Evolutionary conservation across 2,329 filamentous ascomycete genomes (phyloP).

Genomic region (Penicillium brevicompactum): DNA sequence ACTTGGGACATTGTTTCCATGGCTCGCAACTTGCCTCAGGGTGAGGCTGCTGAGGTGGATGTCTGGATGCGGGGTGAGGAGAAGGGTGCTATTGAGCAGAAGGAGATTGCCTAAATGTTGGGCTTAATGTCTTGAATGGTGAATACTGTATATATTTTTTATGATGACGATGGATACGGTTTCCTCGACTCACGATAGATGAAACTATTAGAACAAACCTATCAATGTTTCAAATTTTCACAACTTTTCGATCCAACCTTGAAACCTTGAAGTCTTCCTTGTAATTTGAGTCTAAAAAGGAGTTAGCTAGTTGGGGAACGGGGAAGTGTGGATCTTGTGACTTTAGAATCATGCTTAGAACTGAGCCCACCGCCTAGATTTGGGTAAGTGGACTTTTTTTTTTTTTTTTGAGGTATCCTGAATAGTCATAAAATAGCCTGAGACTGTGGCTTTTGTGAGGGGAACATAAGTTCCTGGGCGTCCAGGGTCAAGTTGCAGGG

Average conservation of each 20-base stretch:
- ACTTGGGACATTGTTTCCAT: slow-evolving; percentile 27
- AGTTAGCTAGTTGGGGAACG: too few relatives aligned
- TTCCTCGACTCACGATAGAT: not conserved
- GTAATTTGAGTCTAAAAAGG: too few relatives aligned
- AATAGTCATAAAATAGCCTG: too few relatives aligned
- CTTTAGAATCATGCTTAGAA: too few relatives aligned
- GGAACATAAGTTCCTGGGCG: too few relatives aligned
- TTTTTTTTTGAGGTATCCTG: too few relatives aligned
- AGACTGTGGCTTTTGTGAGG: too few relatives aligned
- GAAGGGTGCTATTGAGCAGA: slow-evolving; percentile 20
- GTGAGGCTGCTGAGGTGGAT: slow-evolving; percentile 24
- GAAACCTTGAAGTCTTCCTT: too few relatives aligned
- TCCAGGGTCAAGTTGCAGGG: too few relatives aligned
- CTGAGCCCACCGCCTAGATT: too few relatives aligned
- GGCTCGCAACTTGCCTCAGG: slow-evolving; percentile 24
- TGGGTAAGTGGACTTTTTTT: too few relatives aligned
- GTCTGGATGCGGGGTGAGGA: slow-evolving; percentile 20
- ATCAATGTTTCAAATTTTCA: not conserved
- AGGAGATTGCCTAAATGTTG: slow-evolving; percentile 16
- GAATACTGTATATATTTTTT: slow-evolving; percentile 7
- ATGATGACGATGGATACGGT: not conserved
- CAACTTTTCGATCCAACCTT: not conserved
- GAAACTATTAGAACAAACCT: not conserved
- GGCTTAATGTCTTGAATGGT: not conserved
- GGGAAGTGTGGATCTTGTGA: too few relatives aligned